Percentiles rank a stretch among this genome's conserved stretches.
phyloP scores from a whole-genome alignment of 2,329 filamentous ascomycete species.

The Ophiostoma sp. region DNA sequence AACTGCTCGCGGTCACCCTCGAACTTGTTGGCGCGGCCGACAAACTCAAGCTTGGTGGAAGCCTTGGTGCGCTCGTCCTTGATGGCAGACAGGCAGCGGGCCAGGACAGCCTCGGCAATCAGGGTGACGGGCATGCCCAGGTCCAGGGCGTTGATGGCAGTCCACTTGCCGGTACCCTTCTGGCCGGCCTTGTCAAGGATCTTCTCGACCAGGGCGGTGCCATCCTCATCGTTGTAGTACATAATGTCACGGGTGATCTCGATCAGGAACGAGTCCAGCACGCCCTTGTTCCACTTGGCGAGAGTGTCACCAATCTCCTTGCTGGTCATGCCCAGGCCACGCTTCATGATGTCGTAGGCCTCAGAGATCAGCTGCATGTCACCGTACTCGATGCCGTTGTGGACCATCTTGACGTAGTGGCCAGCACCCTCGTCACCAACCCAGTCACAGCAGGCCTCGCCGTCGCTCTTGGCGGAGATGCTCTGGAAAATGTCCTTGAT shows the following conservation, averaged over 20 bases:
- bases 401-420: constrained; percentile 99
- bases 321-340: constrained; percentile 77
- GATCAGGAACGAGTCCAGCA: constrained; percentile 97
- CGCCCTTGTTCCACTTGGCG: constrained; percentile 95
- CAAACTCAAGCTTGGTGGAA: constrained; percentile 65
- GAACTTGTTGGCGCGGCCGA: constrained; percentile 73
- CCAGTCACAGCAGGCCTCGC: constrained; percentile 98
- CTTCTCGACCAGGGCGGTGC: constrained; percentile 89
- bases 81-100: constrained; percentile 87
- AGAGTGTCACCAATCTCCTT: constrained; percentile 97
- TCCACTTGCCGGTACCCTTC: constrained; percentile 99
- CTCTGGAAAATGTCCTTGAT: constrained; percentile 99
- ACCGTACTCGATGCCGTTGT: constrained; percentile 99
- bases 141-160: constrained; percentile 96
- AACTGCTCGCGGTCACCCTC: constrained; percentile 87
- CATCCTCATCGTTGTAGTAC: constrained; percentile 96
- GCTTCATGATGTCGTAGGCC: constrained; percentile 99
- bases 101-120: constrained; percentile 94
- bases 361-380: constrained; percentile 99
- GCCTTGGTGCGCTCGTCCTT: constrained; percentile 89
- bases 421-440: constrained; percentile 98
- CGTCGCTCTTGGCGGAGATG: constrained; percentile 95
- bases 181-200: constrained; percentile 97
- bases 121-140: constrained; percentile 97
- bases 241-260: constrained; percentile 99